phyloP scores from a whole-genome alignment of 2,329 filamentous ascomycete genomes.

The Fusarium palustre region DNA sequence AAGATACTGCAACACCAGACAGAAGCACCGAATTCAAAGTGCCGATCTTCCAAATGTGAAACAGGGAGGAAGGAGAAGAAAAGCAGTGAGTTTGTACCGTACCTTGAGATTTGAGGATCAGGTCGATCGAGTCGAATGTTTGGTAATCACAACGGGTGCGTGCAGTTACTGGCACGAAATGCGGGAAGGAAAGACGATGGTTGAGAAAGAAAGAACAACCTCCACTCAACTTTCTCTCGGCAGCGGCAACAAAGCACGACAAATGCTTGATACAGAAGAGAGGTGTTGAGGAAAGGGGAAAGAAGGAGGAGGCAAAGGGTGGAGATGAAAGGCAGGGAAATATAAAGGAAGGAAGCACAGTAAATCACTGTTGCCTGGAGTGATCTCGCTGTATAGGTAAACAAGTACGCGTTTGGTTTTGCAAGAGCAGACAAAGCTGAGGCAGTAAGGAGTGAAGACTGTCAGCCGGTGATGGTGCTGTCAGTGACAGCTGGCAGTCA shows the following conservation, averaged over 20 bases:
- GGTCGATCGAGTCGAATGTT: background rate
- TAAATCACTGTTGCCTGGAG: conserved; percentile 16
- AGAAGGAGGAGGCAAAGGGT: background rate
- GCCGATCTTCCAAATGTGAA: background rate
- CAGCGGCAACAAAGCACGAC: background rate
- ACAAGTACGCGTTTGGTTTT: background rate
- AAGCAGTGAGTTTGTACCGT: background rate
- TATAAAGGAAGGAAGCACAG: background rate
- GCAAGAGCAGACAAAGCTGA: background rate
- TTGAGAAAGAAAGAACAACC: background rate
- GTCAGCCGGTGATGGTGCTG: conserved; percentile 13
- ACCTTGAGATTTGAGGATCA: conserved; percentile 17
- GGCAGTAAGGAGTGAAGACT: conserved; percentile 2
- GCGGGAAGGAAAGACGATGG: background rate
- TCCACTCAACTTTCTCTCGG: background rate
- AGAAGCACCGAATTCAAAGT: background rate
- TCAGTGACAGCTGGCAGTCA: conserved; percentile 24
- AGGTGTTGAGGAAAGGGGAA: background rate
- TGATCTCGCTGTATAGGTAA: background rate
- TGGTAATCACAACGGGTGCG: background rate
- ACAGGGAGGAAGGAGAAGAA: background rate
- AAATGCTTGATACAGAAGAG: background rate
- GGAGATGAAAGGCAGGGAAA: background rate
- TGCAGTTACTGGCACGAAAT: background rate
- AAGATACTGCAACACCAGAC: background rate